Evolutionary conservation across 2,329 filamentous ascomycete species (phyloP).

Genomic region (Alternaria rosae): DNA sequence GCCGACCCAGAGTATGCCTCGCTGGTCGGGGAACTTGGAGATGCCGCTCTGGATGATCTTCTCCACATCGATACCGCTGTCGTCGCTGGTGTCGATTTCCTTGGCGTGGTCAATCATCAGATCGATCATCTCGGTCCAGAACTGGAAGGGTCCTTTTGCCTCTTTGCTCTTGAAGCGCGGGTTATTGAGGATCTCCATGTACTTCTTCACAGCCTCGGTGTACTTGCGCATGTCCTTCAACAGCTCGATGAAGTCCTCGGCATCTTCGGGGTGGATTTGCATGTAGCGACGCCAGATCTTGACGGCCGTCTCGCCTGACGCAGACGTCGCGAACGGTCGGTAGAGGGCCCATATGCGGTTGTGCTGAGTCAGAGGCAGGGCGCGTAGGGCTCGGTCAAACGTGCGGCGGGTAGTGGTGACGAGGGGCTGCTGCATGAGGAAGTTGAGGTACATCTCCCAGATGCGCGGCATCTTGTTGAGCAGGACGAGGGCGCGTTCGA

Average conservation of each 20-base stretch:
- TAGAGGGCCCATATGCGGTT: conserved; percentile 95
- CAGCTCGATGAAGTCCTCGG: conserved; percentile 93
- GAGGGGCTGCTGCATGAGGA: conserved; percentile 89
- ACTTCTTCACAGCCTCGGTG: conserved; percentile 88
- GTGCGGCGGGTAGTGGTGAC: conserved; percentile 85
- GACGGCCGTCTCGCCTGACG: conserved; percentile 86
- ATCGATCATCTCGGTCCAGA: conserved; percentile 98
- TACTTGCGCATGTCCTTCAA: conserved; percentile 82
- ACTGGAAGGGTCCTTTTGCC: conserved; percentile 91
- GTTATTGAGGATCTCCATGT: conserved; percentile 92
- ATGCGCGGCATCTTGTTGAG: conserved; percentile 99
- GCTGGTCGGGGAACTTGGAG: conserved; percentile 86
- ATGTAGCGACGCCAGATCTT: conserved; percentile 96
- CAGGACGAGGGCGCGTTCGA: conserved; percentile 88
- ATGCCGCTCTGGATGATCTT: conserved; percentile 93
- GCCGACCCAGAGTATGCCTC: conserved; percentile 93
- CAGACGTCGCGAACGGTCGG: conserved; percentile 87
- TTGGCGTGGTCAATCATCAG: conserved; percentile 89
- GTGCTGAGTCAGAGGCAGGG: conserved; percentile 92
- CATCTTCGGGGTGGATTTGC: conserved; percentile 94
- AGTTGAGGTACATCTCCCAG: conserved; percentile 96
- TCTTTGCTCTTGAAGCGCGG: conserved; percentile 89
- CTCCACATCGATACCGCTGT: conserved; percentile 87
- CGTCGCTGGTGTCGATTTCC: conserved; percentile 80
- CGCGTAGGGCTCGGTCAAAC: conserved; percentile 90